Percentiles rank a stretch among this genome's conserved stretches.
Conservation (phyloP, 1,284 basidiomycete genomes). For the Pisolithus thermaeus region DNA sequence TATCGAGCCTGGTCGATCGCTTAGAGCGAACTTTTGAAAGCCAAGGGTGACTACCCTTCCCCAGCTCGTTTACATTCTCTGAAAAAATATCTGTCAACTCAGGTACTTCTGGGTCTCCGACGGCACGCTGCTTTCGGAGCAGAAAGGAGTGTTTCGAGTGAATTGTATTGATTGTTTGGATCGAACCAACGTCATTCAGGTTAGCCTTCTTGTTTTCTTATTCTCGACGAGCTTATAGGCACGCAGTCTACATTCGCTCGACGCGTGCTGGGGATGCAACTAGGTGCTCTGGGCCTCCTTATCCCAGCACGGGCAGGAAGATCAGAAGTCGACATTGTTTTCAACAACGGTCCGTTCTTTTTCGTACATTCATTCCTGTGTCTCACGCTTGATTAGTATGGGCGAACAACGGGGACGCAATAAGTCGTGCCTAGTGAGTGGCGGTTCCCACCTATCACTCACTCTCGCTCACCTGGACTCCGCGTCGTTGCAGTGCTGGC, state of each 20-base stretch:
- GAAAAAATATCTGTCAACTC: conserved; percentile 3
- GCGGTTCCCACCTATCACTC: neutral
- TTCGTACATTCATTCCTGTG: neutral
- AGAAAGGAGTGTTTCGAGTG: conserved; percentile 79
- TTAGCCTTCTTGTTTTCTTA: conserved; percentile 23
- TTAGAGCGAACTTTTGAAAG: conserved; percentile 70
- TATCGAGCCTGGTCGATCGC: conserved; percentile 68
- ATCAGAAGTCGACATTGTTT: conserved; percentile 69
- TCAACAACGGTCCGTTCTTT: conserved; percentile 72
- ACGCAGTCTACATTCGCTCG: conserved; percentile 84
- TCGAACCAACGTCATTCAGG: conserved; percentile 87
- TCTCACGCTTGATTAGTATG: conserved; percentile 52
- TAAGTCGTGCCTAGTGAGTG: conserved; percentile 81
- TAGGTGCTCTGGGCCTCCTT: conserved; percentile 73
- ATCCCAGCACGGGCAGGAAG: conserved; percentile 45
- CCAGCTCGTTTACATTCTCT: neutral
- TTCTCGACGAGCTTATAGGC: neutral
- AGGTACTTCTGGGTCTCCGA: conserved; percentile 86
- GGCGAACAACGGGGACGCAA: conserved; percentile 94
- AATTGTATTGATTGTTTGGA: conserved; percentile 95
- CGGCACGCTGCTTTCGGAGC: conserved; percentile 66
- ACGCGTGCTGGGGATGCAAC: conserved; percentile 73
- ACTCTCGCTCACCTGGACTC: neutral
- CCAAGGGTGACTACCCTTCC: conserved; percentile 48
- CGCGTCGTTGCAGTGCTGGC: conserved; percentile 53